Percentiles rank a stretch among this genome's conserved stretches.
phyloP scores from a whole-genome alignment of 2,329 filamentous ascomycete genomes.

The Penicillium sp. region DNA sequence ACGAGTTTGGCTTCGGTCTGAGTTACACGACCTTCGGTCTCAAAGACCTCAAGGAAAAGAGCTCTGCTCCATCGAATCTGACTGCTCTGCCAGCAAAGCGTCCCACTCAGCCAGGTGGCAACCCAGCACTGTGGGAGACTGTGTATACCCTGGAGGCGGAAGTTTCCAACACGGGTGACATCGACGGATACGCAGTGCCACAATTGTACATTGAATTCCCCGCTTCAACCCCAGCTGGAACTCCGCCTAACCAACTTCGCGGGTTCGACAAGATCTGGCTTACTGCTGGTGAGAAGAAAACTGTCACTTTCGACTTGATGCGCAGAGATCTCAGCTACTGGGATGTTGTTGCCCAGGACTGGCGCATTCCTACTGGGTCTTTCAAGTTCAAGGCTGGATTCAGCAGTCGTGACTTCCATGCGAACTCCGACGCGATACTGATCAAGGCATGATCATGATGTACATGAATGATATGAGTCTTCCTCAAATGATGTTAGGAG shows the following conservation, averaged over 20 bases:
- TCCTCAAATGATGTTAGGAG: too few species aligned
- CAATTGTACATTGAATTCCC: conserved; percentile 58
- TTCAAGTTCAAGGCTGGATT: conserved; percentile 14
- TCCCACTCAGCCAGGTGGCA: conserved; percentile 50
- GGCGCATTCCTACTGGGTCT: conserved; percentile 11
- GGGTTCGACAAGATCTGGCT: conserved; percentile 56
- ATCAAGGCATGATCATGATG: conserved; percentile 1
- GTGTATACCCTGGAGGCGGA: conserved; percentile 52
- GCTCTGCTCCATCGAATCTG: background rate
- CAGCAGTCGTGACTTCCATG: conserved; percentile 11
- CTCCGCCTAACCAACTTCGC: conserved; percentile 45
- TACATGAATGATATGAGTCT: background rate
- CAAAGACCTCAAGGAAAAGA: conserved; percentile 9
- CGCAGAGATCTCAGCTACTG: conserved; percentile 35
- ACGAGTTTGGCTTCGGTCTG: conserved; percentile 40
- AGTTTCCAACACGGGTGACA: conserved; percentile 54
- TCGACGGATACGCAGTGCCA: conserved; percentile 52
- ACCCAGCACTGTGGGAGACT: conserved; percentile 55
- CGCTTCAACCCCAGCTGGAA: conserved; percentile 24
- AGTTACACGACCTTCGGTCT: conserved; percentile 31
- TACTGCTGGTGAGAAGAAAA: conserved; percentile 41
- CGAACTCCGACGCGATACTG: conserved; percentile 4
- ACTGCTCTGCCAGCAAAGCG: conserved; percentile 9
- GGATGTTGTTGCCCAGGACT: conserved; percentile 15
- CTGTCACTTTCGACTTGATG: conserved; percentile 49